Percentiles rank a stretch among this genome's conserved stretches.
Evolutionary conservation across 345 rosid species (phyloP).

Genomic region (Eucalyptus cloeziana): DNA sequence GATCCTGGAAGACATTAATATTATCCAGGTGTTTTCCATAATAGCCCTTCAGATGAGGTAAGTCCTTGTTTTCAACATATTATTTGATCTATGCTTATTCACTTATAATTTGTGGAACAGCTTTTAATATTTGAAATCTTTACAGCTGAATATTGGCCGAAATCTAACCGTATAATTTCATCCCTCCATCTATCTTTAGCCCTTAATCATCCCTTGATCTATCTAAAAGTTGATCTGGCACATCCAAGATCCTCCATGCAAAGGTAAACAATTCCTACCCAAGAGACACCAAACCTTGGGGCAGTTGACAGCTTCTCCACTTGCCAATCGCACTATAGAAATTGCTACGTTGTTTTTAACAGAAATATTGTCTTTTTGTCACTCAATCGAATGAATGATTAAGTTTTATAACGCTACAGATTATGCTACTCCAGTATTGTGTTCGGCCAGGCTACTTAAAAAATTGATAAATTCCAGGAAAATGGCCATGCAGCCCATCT

Average conservation of each 20-base stretch:
- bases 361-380: not conserved
- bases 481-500: not conserved
- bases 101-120: not conserved
- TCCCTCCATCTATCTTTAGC: not conserved
- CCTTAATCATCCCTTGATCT: not conserved
- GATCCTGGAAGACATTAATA: not conserved
- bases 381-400: not conserved
- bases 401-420: not conserved
- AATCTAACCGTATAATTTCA: not conserved
- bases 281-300: not conserved
- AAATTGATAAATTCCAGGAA: not conserved
- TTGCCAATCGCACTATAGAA: not conserved
- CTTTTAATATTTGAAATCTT: not conserved
- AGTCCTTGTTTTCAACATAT: not conserved
- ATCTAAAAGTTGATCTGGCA: not conserved
- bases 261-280: not conserved
- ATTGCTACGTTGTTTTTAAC: not conserved
- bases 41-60: not conserved
- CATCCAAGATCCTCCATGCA: not conserved
- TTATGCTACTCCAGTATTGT: not conserved
- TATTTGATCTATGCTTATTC: not conserved
- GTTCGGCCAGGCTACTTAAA: not conserved
- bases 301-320: not conserved
- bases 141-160: not conserved
- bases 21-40: not conserved